phyloP scores from a whole-genome alignment of 805 yeast species.

The Brettanomyces naardenensis region DNA sequence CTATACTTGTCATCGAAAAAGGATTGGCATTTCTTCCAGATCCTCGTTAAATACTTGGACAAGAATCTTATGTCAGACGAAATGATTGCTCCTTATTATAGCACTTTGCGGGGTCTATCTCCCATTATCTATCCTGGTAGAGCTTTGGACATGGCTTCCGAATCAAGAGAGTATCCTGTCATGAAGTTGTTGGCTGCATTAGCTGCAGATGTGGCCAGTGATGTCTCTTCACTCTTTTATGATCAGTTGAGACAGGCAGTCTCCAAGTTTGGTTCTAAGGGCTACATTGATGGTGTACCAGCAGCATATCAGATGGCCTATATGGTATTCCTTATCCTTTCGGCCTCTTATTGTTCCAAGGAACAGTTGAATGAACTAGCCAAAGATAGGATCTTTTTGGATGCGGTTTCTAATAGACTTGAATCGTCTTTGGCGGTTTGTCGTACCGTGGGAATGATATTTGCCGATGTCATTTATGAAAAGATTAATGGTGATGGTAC shows the following conservation, averaged over 20 bases:
- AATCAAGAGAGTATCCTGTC: conserved; percentile 3
- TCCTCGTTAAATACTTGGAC: neutral
- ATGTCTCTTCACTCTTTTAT: no score
- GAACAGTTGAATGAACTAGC: conserved; percentile 25
- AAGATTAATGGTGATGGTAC: conserved; percentile 18
- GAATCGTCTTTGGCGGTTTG: conserved; percentile 37
- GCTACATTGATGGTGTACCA: conserved; percentile 26
- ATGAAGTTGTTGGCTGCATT: conserved; percentile 4
- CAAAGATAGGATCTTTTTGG: conserved; percentile 32
- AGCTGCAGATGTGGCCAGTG: neutral
- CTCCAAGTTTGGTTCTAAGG: conserved; percentile 17
- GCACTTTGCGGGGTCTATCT: neutral
- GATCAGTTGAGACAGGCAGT: conserved; percentile 6
- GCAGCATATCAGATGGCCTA: conserved; percentile 36
- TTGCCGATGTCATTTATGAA: conserved; percentile 44
- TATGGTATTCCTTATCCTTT: conserved; percentile 39
- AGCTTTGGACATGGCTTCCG: neutral
- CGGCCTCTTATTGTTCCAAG: conserved; percentile 20
- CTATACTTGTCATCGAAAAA: neutral
- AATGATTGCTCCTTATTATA: neutral
- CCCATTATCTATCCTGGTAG: neutral
- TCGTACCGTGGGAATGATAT: conserved; percentile 45
- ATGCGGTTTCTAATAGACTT: conserved; percentile 47
- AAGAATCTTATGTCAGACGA: neutral
- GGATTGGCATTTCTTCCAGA: neutral